Base-by-base conservation (phyloP, 176 grass and related monocot genomes). In the Paspalum vaginatum region DNA sequence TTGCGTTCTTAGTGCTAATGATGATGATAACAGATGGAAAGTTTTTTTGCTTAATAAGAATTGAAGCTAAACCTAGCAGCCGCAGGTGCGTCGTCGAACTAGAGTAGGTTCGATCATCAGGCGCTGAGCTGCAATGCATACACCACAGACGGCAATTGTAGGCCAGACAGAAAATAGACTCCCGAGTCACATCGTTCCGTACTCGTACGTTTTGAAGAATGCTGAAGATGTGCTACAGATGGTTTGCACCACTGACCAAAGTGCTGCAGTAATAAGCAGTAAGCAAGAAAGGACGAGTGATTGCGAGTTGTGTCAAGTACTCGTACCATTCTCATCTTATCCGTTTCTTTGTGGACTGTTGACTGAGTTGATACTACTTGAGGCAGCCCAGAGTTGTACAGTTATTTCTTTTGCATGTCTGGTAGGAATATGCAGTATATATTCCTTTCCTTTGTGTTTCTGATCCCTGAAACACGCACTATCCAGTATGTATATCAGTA, bases 1-100 rank as follows among this genome's bases (percentile, higher is more conserved):
- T 56, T 52, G 47, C 42, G 42, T 72, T 85, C 75, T 45, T 72
- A 16, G 48, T 17, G 5, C 17, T 72, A 72, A 53, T 51, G 20
- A 74, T n/a, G n/a, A n/a, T 85, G 56, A 46, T 15, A 27, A 20
- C 38, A 55, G 38, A 85, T 65, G 47, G 39, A 39, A 63, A 55
- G 15, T 44, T 71, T n/a, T n/a, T 71, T 37, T 9, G 6, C 32
- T 69, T 79, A 21, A 26, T 4, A 32, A 53, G 25, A n/a, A n/a
- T n/a, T n/a, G n/a, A 26, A 65, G 46, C 50, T 79, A 37, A 72
- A 79, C 38, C 47, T 47, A 63, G 41, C 32, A 85, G 2, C 14
- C 38, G 44, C 58, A 47, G 75, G 58, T 79, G 39, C 68, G 12
- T 63, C 37, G 44, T n/a, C n/a, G n/a, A 79, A 84, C 9, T 6